These are phyloP conservation scores for Terana coerulea DNA, from an alignment of 768 basidiomycete genomes.

Conservation along the genomic window DNA sequence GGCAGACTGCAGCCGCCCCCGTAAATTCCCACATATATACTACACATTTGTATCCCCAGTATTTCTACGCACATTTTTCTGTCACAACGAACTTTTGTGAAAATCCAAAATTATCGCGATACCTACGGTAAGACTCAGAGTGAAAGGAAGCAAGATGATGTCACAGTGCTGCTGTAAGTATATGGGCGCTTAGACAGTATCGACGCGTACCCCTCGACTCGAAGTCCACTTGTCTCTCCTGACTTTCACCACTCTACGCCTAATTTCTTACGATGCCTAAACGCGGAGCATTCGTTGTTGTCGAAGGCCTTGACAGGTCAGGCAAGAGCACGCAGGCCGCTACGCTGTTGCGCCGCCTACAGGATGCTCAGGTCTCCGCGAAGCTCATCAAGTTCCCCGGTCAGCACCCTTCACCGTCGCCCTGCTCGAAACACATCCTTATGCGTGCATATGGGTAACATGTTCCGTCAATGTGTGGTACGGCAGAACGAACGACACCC, in stretches of 20 bases:
- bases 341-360: constrained; percentile 52
- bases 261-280: constrained; percentile 7
- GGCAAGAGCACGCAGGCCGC: constrained; percentile 91
- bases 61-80: too few species aligned
- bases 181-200: background rate
- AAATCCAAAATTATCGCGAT: background rate
- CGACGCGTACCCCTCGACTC: background rate
- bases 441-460: too few species aligned
- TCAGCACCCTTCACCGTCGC: constrained; percentile 32
- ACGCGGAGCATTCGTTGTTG: constrained; percentile 78
- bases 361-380: constrained; percentile 40
- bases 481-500: constrained; percentile 90
- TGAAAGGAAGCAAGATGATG: background rate
- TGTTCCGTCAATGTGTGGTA: too few species aligned
- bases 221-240: background rate
- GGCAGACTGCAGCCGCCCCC: too few species aligned
- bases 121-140: background rate
- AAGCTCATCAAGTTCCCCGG: constrained; percentile 87
- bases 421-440: background rate
- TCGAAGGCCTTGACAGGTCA: constrained; percentile 94
- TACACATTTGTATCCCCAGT: too few species aligned
- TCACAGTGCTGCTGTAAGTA: background rate
- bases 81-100: background rate
- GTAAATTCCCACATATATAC: too few species aligned
- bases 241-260: background rate